Base-by-base conservation (phyloP, 345 rosid species). In the Populus tremula region DNA sequence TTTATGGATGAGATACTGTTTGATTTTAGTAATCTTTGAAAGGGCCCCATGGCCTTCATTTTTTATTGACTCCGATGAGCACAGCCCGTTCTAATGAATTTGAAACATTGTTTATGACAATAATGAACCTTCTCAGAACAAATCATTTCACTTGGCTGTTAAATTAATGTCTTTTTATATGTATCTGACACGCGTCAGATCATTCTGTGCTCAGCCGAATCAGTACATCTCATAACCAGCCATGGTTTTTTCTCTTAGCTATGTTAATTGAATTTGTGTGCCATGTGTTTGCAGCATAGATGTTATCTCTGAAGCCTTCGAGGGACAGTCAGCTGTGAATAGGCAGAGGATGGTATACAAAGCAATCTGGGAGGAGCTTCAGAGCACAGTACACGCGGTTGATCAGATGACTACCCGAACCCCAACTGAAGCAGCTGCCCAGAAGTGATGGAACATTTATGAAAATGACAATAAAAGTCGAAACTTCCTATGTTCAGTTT, bases 351-450 rank as follows among this genome's bases (percentile, higher is more conserved):
- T 95, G 97, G 99, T 95, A 35, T 95, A 93, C 75, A 95, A 93
- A 86, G 98, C 96, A 64, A 93, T 95, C 79, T 93, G 99, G 99
- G 99, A 93, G 81, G 99, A 95, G 89, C 97, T 95, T 78, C 99
- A 95, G 84, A 95, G 77, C 83, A 90, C 93, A 0, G 97, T 95
- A 73, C 99, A 95, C 76, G 99, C 95, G 8, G 98, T 95, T 80
- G 98, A 95, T 80, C 91, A 87, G 85, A 95, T 95, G 99, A 95
- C 92, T 35, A 95, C 98, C 41, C 86, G 80, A 82, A 91, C 98
- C 75, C 98, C 99, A 11, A 72, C 85, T 0, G 98, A 95, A 89
- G 91, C 86, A 66, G 88, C 78, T 78, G 77, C 77, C 23, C 47
- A 70, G 75, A 83, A 86, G 47, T 86, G 86, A 89, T 47, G 76